A percentile compares a stretch with the other conserved stretches of the same genome.
Evolutionary conservation across 2,329 filamentous ascomycete species (phyloP).

Genomic region (Fusarium bulbicola): DNA sequence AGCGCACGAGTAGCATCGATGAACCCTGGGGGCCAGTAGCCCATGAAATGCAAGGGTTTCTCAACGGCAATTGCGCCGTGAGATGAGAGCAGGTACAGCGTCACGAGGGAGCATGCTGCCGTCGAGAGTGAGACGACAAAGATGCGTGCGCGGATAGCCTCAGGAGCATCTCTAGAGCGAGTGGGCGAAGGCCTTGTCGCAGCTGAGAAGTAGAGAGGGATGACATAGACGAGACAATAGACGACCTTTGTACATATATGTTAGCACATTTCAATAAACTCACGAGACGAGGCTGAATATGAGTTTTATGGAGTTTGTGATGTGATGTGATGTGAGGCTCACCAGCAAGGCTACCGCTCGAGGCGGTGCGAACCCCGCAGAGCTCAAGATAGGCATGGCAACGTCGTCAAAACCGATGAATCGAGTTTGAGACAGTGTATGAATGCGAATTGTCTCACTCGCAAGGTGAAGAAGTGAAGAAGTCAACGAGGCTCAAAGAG

Average conservation of each 20-base stretch:
- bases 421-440: background rate
- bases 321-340: constrained; percentile 18
- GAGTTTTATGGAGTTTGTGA: background rate
- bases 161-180: constrained; percentile 86
- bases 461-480: background rate
- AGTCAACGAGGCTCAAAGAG: background rate
- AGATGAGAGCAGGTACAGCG: constrained; percentile 70
- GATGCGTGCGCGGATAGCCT: constrained; percentile 87
- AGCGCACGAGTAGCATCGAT: constrained; percentile 71
- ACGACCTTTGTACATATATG: constrained; percentile 58
- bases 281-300: background rate
- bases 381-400: constrained; percentile 12
- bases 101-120: constrained; percentile 70
- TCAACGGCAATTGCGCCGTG: constrained; percentile 56
- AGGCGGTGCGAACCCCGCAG: constrained; percentile 31
- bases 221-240: constrained; percentile 90
- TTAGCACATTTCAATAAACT: constrained; percentile 1
- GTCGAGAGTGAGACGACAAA: constrained; percentile 82
- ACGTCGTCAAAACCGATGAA: background rate
- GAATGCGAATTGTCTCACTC: background rate
- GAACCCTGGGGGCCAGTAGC: constrained; percentile 80
- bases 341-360: constrained; percentile 39
- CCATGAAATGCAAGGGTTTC: constrained; percentile 72
- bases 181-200: constrained; percentile 81
- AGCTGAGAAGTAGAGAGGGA: constrained; percentile 86